Base-by-base conservation (phyloP, 495 filamentous ascomycete genomes). In the Hypoxylon crocopeplum region DNA sequence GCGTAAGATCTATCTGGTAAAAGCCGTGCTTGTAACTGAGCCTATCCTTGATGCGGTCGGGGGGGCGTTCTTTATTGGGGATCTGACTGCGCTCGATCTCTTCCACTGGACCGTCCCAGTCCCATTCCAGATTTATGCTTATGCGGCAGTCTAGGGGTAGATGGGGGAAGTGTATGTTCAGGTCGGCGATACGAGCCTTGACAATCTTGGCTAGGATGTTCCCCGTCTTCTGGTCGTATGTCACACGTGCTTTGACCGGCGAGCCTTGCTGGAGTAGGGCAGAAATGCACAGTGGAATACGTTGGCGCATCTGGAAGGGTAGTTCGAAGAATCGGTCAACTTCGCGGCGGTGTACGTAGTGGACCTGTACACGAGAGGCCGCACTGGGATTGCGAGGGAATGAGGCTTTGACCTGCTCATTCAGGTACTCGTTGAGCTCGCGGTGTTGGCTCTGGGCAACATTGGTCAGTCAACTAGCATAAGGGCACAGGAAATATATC, bases 1-100 rank as follows among this genome's bases (percentile, higher is more conserved):
- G 92, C 0, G 93, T 97, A 30, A 97, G 72, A 75, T 97, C 93
- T 62, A 97, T 80, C 63, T 93, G 90, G 69, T 94, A 97, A 16
- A 80, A 84, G 38, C 88, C 75, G 69, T 97, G 93, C 15, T 79
- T 84, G 75, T 97, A 97, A 69, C 89, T 93, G 73, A 97, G 76
- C 21, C 93, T 80, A 75, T 97, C 92, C 72, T 97, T 97, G 50
- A 82, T 87, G 7, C 93, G 84, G 51, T 88, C 84, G 2, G 83
- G 80, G 7, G 68, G 62, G 5, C 77, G 74, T 47, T 81, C 78
- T 5, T 75, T 71, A 34, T 71, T 71, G 3, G 72, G 62, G 12
- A 70, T 55, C 30, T 69, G 66, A 17, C 50, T 56, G 67, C 69
- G 56, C 39, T 79, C 72, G 1, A 90, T 74, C 38, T 83, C 76